Base-by-base conservation (phyloP, 768 basidiomycete genomes). In the Heimioporus sp. region DNA sequence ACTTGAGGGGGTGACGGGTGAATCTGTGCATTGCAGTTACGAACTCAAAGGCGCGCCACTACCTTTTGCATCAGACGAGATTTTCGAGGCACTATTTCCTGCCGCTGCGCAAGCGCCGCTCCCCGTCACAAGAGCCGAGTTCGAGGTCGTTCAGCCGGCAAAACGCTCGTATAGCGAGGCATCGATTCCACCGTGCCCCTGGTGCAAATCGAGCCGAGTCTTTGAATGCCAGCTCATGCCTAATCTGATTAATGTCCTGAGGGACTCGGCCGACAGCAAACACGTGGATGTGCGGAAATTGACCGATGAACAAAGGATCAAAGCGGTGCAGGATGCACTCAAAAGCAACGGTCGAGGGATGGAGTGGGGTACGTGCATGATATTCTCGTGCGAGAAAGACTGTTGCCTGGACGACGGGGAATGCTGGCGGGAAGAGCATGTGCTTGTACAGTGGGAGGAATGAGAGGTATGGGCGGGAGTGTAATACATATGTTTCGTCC, bases 191-290 rank as follows among this genome's bases (percentile, higher is more conserved):
- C 54, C 68, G 0, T 98, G 96, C 65, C 75, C 83, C 2, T 62
- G 71, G 13, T 98, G 96, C 72, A 72, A 75, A 35, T 76, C 80
- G 3, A 73, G 72, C 40, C 80, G 92, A 15, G 79, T 86, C 19
- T 98, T 97, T 66, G 96, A 98, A 67, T 89, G 89, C 61, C 96
- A 98, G 67, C 76, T 98, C 48, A 96, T 95, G 84, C 96, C 96
- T 2, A 92, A 93, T 64, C 73, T 98, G 47, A 93, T 98, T 66
- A 90, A 90, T 46, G 71, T 91, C 13, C 74, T 97, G 13, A 73
- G 76, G 46, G 64, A 65, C 56, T 65, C 58, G 36, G 39, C 44
- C 17, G 53, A 54, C 34, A 62, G 62, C 43, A 58, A 59, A 35
- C 52, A 56, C 31, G 38, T 59, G 21, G 66, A 61, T 47, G 54